Conservation (phyloP, 2,329 filamentous ascomycete genomes). For the Hymenoscyphus fraxineus region DNA sequence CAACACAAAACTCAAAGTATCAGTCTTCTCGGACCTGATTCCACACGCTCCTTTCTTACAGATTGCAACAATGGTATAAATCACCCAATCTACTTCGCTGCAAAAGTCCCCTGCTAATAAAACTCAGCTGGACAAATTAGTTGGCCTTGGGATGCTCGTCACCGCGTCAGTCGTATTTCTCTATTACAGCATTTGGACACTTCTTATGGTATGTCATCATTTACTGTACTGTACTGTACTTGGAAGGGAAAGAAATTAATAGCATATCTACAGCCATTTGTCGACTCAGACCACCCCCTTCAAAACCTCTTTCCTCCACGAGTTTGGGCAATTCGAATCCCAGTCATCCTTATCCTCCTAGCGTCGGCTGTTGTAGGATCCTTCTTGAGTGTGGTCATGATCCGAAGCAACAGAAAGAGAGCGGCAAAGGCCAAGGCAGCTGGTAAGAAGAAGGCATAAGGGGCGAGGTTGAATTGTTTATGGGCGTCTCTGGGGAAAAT, state of each 20-base stretch:
- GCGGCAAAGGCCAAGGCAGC: constrained; percentile 86
- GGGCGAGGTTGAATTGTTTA: neutral
- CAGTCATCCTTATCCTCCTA: constrained; percentile 90
- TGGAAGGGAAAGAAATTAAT: constrained; percentile 14
- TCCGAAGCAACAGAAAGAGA: constrained; percentile 97
- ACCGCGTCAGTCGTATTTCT: constrained; percentile 69
- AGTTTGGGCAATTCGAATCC: constrained; percentile 98
- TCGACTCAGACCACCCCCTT: constrained; percentile 88
- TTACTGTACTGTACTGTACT: neutral
- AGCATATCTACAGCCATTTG: constrained; percentile 70
- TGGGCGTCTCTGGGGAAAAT: neutral
- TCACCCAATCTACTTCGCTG: no score
- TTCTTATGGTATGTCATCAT: constrained; percentile 73
- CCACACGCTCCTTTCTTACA: constrained; percentile 29
- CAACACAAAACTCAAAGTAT: constrained; percentile 12
- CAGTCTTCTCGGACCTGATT: constrained; percentile 19
- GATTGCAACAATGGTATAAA: constrained; percentile 34
- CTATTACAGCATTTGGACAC: constrained; percentile 97
- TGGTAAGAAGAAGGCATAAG: constrained; percentile 78
- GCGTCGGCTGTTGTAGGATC: constrained; percentile 91
- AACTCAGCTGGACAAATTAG: constrained; percentile 79
- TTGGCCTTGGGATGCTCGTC: constrained; percentile 73
- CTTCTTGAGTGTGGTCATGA: constrained; percentile 97
- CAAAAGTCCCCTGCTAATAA: constrained; percentile 17
- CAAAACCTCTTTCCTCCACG: constrained; percentile 95